Evolutionary conservation across 805 yeast species (phyloP).

Genomic region (Isabelozyma gotoi): DNA sequence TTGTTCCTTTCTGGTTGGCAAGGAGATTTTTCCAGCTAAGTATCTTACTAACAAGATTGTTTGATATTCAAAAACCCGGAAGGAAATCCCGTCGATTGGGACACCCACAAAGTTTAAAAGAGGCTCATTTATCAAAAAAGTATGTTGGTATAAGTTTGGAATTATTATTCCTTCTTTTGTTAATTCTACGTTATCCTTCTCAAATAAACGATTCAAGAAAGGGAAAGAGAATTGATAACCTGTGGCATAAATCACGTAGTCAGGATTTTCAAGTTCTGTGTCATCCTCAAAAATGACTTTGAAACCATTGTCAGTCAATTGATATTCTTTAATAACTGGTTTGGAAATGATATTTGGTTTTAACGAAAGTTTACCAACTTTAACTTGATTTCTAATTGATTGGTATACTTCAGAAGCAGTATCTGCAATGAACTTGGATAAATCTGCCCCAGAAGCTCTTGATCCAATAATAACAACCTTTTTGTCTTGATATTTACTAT

Average conservation of each 20-base stretch:
- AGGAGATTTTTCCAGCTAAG: conserved; percentile 51
- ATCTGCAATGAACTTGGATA: conserved; percentile 23
- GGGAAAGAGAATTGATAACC: conserved; percentile 73
- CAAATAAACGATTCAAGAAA: conserved; percentile 40
- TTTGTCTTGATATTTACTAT: conserved; percentile 28
- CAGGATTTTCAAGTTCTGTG: conserved; percentile 44
- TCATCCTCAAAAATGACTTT: conserved; percentile 51
- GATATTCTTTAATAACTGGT: conserved; percentile 23
- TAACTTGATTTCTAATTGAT: conserved; percentile 20
- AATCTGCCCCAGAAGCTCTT: conserved; percentile 26
- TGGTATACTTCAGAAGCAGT: conserved; percentile 24
- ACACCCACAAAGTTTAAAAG: conserved; percentile 63
- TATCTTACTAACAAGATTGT: conserved; percentile 65
- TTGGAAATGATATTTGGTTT: conserved; percentile 17
- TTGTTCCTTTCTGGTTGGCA: conserved; percentile 54
- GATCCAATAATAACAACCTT: conserved; percentile 27
- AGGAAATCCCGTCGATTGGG: conserved; percentile 62
- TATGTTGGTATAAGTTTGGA: conserved; percentile 56
- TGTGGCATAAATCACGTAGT: conserved; percentile 65
- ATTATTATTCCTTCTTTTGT: conserved; percentile 23
- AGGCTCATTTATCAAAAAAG: conserved; percentile 58
- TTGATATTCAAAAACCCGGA: conserved; percentile 60
- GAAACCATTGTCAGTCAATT: conserved; percentile 25
- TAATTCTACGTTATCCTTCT: conserved; percentile 39
- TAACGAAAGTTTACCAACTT: conserved; percentile 3